These are phyloP conservation scores for Linum tenue DNA, from an alignment of 345 rosid species.

Conservation along the genomic window DNA sequence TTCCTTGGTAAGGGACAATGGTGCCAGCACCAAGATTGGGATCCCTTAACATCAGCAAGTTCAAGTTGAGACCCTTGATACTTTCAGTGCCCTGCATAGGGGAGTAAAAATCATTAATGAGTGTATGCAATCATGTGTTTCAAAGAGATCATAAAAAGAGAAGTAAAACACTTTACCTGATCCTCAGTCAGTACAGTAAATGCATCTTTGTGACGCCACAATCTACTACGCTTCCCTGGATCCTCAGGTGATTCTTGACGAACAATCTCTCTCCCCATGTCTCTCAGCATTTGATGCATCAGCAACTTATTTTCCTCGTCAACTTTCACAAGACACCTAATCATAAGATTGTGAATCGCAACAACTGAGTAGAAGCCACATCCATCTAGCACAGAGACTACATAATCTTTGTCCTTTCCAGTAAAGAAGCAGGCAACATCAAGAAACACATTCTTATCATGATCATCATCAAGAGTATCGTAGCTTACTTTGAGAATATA, in stretches of 20 bases:
- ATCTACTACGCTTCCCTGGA: slow-evolving; percentile 3
- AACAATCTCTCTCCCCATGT: slow-evolving; percentile 7
- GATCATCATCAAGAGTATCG: slow-evolving; percentile 6
- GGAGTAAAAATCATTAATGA: neutral
- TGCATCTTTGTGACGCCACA: slow-evolving; percentile 8
- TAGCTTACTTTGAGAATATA: slow-evolving; percentile 4
- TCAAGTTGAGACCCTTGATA: neutral
- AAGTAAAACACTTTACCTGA: neutral
- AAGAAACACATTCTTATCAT: slow-evolving; percentile 1
- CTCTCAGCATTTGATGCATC: slow-evolving; percentile 7
- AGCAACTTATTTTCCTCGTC: slow-evolving; percentile 1
- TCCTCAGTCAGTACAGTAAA: neutral
- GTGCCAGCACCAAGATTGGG: neutral
- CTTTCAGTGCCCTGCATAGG: neutral
- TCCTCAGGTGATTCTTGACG: slow-evolving; percentile 7
- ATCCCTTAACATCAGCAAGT: neutral
- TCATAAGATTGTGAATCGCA: neutral
- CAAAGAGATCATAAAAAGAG: neutral
- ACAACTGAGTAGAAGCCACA: neutral
- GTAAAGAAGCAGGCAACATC: slow-evolving; percentile 3
- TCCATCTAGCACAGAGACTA: neutral
- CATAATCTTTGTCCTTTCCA: slow-evolving; percentile 6
- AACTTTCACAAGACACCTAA: neutral
- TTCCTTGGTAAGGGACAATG: neutral
- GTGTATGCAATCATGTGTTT: no score